Base-by-base conservation (phyloP, 139 green algal genomes). In the Protoeuglena noctilucae region DNA sequence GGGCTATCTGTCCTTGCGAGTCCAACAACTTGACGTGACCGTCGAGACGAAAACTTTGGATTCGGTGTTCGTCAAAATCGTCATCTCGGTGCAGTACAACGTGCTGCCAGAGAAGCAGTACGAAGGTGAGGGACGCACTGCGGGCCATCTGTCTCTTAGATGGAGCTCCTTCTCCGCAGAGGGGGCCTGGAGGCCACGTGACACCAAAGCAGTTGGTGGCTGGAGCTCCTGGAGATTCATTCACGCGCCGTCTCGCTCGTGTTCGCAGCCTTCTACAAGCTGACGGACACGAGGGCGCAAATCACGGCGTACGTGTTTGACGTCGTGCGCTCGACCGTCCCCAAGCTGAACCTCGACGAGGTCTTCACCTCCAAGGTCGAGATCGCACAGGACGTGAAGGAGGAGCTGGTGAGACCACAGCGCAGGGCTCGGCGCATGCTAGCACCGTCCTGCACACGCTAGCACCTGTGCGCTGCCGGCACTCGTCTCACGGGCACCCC, bases 201-300 rank as follows among this genome's bases (percentile, higher is more conserved):
- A n/a, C n/a, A n/a, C n/a, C n/a, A n/a, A n/a, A n/a, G n/a, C n/a
- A n/a, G n/a, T n/a, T n/a, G n/a, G n/a, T n/a, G n/a, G n/a, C n/a
- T n/a, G n/a, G n/a, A n/a, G n/a, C n/a, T n/a, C n/a, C n/a, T n/a
- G n/a, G n/a, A n/a, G n/a, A n/a, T n/a, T n/a, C n/a, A n/a, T n/a
- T n/a, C n/a, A n/a, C n/a, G n/a, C n/a, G n/a, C n/a, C n/a, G n/a
- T n/a, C n/a, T n/a, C n/a, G n/a, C n/a, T n/a, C n/a, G n/a, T n/a
- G n/a, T n/a, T n/a, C n/a, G n/a, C n/a, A n/a, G 76, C 83, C 21
- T 89, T 87, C 58, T 94, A 93, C 76, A 78, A 81, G 60, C 73
- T 90, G 18, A 82, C 74, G 4, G 67, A 85, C 54, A 53, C 60
- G 3, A 28, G 26, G 22, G 43, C 30, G 55, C 75, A 87, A 65